These are phyloP conservation scores for Colletotrichum nymphaeae DNA, from an alignment of 2,329 filamentous ascomycete species.

Conservation along the genomic window DNA sequence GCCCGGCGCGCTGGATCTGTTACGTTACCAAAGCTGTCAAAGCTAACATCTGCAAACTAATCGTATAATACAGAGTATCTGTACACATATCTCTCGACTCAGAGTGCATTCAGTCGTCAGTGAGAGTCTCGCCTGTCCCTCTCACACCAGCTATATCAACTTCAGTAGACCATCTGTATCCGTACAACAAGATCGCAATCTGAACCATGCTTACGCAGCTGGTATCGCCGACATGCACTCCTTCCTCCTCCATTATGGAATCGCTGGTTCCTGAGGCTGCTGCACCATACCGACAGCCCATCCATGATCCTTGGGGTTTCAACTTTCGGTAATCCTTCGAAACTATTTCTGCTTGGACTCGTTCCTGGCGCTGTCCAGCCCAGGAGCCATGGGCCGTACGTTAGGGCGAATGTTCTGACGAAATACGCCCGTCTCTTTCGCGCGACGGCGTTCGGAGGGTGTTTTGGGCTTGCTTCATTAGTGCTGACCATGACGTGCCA, in stretches of 20 bases:
- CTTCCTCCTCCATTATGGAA: neutral
- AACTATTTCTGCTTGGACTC: neutral
- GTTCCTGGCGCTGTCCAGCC: neutral
- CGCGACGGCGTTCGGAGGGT: neutral
- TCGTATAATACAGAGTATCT: constrained; percentile 10
- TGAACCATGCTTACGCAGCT: neutral
- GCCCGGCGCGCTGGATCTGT: constrained; percentile 33
- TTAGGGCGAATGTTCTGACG: neutral
- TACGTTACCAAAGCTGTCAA: constrained; percentile 33
- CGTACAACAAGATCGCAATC: no score
- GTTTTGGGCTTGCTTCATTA: neutral
- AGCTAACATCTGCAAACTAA: neutral
- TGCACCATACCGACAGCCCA: neutral
- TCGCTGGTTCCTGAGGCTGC: neutral
- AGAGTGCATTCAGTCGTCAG: neutral
- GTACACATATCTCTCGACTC: neutral
- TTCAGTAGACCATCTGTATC: no score
- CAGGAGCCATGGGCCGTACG: neutral
- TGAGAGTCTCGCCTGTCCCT: neutral
- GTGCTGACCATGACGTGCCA: neutral
- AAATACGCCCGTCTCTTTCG: neutral
- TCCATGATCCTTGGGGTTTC: neutral
- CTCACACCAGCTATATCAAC: no score
- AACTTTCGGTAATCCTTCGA: neutral
- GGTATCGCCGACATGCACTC: neutral